Percentiles rank a stretch among this genome's conserved stretches.
Evolutionary conservation across 2,329 filamentous ascomycete genomes (phyloP).

Genomic region (Fusarium dlaminii): DNA sequence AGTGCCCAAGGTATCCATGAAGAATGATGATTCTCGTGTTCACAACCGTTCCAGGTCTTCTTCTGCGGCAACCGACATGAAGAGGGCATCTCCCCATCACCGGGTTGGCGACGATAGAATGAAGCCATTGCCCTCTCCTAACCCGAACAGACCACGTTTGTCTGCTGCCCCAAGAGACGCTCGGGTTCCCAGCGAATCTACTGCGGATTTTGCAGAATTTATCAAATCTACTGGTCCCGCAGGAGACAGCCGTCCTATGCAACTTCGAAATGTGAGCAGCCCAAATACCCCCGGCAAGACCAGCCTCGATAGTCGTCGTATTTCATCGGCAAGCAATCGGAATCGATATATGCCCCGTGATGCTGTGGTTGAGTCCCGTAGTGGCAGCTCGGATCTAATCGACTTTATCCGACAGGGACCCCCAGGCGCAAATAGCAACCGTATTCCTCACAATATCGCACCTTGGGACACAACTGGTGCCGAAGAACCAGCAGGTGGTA

Average conservation of each 20-base stretch:
- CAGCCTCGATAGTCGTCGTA: constrained; percentile 52
- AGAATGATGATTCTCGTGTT: constrained; percentile 57
- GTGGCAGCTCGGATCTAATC: constrained; percentile 85
- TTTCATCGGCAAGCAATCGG: constrained; percentile 54
- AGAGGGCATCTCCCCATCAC: constrained; percentile 41
- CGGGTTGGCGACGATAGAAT: constrained; percentile 34
- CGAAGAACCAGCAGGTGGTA: constrained; percentile 68
- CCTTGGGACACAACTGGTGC: constrained; percentile 89
- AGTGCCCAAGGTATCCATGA: constrained; percentile 53
- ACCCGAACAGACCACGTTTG: constrained; percentile 34
- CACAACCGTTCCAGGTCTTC: constrained; percentile 58
- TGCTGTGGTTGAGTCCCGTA: constrained; percentile 67
- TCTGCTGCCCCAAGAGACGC: constrained; percentile 72
- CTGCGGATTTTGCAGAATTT: constrained; percentile 87
- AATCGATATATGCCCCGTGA: constrained; percentile 76
- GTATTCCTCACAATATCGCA: constrained; percentile 84
- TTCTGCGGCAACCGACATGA: constrained; percentile 53
- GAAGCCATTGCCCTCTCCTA: constrained; percentile 36
- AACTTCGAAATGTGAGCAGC: constrained; percentile 48
- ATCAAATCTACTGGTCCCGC: constrained; percentile 84
- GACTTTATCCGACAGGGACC: constrained; percentile 95
- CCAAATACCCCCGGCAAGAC: constrained; percentile 47
- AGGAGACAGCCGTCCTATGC: constrained; percentile 51
- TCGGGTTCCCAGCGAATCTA: constrained; percentile 74
- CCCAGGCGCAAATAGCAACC: constrained; percentile 65